phyloP scores from a whole-genome alignment of 768 basidiomycete genomes.

The Pisolithus tinctorius region DNA sequence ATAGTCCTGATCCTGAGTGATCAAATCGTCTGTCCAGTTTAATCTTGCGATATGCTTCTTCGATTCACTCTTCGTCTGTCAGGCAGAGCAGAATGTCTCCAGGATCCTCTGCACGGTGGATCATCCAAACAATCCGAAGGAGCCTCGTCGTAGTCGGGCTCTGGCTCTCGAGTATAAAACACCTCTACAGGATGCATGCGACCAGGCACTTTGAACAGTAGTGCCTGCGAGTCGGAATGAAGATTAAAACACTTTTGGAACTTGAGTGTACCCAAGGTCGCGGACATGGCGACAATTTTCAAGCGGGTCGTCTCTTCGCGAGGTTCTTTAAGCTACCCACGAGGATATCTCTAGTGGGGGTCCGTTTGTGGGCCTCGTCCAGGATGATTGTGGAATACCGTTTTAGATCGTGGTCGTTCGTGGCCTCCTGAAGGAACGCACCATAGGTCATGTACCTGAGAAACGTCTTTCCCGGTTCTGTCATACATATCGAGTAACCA shows the following conservation, averaged over 20 bases:
- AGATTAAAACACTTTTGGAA: constrained; percentile 91
- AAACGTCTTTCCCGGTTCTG: constrained; percentile 84
- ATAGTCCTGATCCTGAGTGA: constrained; percentile 59
- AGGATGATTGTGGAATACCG: constrained; percentile 97
- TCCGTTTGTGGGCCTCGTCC: constrained; percentile 98
- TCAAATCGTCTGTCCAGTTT: constrained; percentile 82
- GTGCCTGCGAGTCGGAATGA: constrained; percentile 40
- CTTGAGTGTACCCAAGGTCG: constrained; percentile 93
- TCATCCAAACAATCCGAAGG: constrained; percentile 96
- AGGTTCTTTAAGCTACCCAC: constrained; percentile 93
- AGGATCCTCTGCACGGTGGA: constrained; percentile 89
- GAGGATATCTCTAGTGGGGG: constrained; percentile 94
- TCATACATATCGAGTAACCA: constrained; percentile 87
- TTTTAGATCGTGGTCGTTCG: constrained; percentile 89
- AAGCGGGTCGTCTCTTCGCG: constrained; percentile 71
- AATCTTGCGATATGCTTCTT: constrained; percentile 92
- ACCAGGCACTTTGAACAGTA: constrained; percentile 87
- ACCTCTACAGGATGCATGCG: constrained; percentile 95
- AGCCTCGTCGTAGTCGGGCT: constrained; percentile 94
- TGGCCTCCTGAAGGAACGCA: constrained; percentile 95
- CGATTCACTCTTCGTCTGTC: constrained; percentile 98
- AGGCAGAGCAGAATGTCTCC: constrained; percentile 94
- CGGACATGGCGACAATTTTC: constrained; percentile 98
- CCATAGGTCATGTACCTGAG: constrained; percentile 99
- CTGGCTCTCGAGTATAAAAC: constrained; percentile 88